Base-by-base conservation (phyloP, 2,329 filamentous ascomycete species). In the Helicocarpus griseus region DNA sequence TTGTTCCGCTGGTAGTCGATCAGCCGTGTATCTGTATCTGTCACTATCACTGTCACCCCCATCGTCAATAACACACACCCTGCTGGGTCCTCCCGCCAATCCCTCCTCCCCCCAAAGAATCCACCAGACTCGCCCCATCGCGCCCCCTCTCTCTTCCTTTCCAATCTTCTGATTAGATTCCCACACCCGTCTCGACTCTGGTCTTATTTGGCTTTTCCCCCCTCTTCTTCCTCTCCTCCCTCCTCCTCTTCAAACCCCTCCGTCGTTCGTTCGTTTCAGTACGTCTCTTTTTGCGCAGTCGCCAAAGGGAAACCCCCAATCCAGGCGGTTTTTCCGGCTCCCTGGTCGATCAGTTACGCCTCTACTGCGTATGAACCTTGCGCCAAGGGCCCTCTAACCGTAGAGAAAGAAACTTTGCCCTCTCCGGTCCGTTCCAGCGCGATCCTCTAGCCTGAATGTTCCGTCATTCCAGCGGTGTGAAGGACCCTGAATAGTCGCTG, bases 391-490 rank as follows among this genome's bases (percentile, higher is more conserved):
- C 4, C 17, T 13, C 21, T 33, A 45, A 28, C 31, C 31, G 9
- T 1, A 14, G 26, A 17, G 8, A 19, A 19, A 39, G 17, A 19
- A n/a, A n/a, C 26, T 26, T 8, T 47, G 26, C n/a, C 22, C 43
- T 31, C 44, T 47, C 17, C 44, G 29, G 44, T 47, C 44, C 44
- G 44, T 22, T 36, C 44, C 22, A 35, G 29, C 44, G 31, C 44
- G 44, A 47, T 31, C 35, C 19, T 22, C 13, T 47, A 47, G 17
- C 6, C 44, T n/a, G 21, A 36, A 47, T 17, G 29, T 35, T 22
- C 28, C 29, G 29, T 47, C 43, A 35, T 46, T 46, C 21, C 44
- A 35, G 44, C 44, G 44, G 44, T 47, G 44, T 40, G 24, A 5
- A 11, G 13, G 44, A 47, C 44, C 44, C 44, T 47, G 44, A 36